Evolutionary conservation across 2,329 filamentous ascomycete genomes (phyloP).

Genomic region (Leptodontidium sp.): DNA sequence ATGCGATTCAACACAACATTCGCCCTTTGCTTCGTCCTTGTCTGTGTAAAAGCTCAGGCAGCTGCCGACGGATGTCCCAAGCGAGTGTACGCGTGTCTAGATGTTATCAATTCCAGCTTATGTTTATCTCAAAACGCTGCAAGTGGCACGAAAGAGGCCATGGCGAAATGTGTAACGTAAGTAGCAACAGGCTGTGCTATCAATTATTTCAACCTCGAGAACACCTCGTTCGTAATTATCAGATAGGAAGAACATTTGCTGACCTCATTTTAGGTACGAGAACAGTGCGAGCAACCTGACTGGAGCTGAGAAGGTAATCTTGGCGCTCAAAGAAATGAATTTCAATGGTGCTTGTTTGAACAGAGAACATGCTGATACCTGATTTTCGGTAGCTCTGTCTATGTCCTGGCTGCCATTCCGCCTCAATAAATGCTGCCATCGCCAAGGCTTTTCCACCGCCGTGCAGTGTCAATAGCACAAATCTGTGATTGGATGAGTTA

Average conservation of each 20-base stretch:
- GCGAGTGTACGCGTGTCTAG: conserved; percentile 13
- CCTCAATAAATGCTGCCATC: conserved; percentile 30
- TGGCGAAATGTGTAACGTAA: conserved; percentile 26
- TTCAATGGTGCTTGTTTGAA: background rate
- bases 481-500: background rate
- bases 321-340: background rate
- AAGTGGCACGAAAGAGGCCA: conserved; percentile 21
- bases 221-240: too few species aligned
- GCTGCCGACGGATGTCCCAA: conserved; percentile 18
- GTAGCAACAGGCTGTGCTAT: conserved; percentile 16
- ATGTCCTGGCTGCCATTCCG: conserved; percentile 33
- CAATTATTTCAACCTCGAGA: too few species aligned
- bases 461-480: conserved; percentile 9
- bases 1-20: conserved; percentile 11
- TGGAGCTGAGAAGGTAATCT: conserved; percentile 30
- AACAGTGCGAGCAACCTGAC: conserved; percentile 25
- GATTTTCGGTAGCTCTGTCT: conserved; percentile 26
- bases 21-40: conserved; percentile 7
- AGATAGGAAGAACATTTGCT: too few species aligned
- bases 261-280: background rate
- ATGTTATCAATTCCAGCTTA: conserved; percentile 27
- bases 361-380: background rate
- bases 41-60: conserved; percentile 19
- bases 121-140: conserved; percentile 26
- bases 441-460: conserved; percentile 29